Base-by-base conservation (phyloP, 192 early-diverging fungal genomes). In the Umbelopsis vinacea region DNA sequence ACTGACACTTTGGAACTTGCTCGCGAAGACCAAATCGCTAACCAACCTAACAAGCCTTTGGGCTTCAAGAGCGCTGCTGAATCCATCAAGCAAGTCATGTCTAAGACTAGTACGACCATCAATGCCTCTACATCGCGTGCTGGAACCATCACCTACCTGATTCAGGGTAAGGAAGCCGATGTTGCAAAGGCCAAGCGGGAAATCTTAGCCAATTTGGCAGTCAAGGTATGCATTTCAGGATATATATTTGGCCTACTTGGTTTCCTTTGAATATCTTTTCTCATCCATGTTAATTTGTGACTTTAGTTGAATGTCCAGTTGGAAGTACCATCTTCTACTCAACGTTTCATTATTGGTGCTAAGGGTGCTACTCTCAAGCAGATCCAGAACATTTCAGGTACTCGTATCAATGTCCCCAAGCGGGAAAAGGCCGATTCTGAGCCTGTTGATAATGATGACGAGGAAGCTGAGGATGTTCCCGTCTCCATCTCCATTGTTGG, bases 321-420 rank as follows among this genome's bases (percentile, higher is more conserved):
- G 81, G 84, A 74, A 11, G 89, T 98, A 21, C 97, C 97, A 15
- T 83, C 89, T 23, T 90, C 90, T 35, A 93, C 88, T 21, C 90
- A 95, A 50, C 88, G 91, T 12, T 89, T 88, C 79, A 85, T 99
- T 45, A 83, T 97, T 26, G 97, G 97, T 57, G 76, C 90, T 52
- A 89, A 91, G 67, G 96, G 96, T 45, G 79, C 86, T 43, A 94
- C 91, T 22, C 82, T 98, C 52, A 88, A 92, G 76, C 78, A 76
- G 19, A 90, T 99, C 54, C 91, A 89, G 71, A 72, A 73, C 9
- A 88, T 89, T 67, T 95, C 96, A 15, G 83, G 88, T 67, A 93
- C 93, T 14, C 72, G 74, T 5, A 93, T 99, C 79, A 79, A 87
- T 40, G 84, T 98, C 45, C 89, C 92, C 22, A 84, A 82, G 29